A percentile compares a stretch with the other conserved stretches of the same genome.
phyloP scores from a whole-genome alignment of 305 asterid genomes.

The Fraxinus baroniana region DNA sequence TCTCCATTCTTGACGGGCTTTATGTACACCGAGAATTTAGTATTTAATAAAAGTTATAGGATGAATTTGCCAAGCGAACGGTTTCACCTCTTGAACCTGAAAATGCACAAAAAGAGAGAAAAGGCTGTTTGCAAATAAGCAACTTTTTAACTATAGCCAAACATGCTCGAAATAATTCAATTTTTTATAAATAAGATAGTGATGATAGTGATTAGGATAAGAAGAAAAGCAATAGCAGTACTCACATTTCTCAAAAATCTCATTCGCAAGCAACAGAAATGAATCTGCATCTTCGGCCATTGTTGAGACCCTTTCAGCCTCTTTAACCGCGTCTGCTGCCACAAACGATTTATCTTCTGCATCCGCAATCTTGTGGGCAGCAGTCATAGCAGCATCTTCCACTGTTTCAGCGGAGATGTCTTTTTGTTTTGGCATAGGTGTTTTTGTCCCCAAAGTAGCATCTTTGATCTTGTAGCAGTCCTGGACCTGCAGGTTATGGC shows the following conservation, averaged over 20 bases:
- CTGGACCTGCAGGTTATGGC: constrained; percentile 30
- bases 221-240: not conserved
- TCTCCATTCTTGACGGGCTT: not conserved
- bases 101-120: not conserved
- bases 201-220: not conserved
- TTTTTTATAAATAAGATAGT: not conserved
- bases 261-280: constrained; percentile 34
- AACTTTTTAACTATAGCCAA: not conserved
- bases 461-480: constrained; percentile 37
- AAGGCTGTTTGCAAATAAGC: not conserved
- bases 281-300: constrained; percentile 60
- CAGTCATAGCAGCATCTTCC: constrained; percentile 45
- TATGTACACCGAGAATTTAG: constrained; percentile 17
- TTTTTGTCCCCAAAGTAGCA: constrained; percentile 28
- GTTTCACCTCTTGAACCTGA: constrained; percentile 39
- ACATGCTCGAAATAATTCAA: not conserved
- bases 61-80: constrained; percentile 23
- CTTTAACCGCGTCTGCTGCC: constrained; percentile 61
- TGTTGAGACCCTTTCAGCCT: constrained; percentile 51
- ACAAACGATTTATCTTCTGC: constrained; percentile 53
- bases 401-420: constrained; percentile 31
- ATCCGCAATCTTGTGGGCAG: constrained; percentile 51
- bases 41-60: not conserved
- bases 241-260: constrained; percentile 49
- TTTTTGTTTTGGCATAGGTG: constrained; percentile 35